These are phyloP conservation scores for Colletotrichum nymphaeae DNA, from an alignment of 2,329 filamentous ascomycete species.

Conservation along the genomic window DNA sequence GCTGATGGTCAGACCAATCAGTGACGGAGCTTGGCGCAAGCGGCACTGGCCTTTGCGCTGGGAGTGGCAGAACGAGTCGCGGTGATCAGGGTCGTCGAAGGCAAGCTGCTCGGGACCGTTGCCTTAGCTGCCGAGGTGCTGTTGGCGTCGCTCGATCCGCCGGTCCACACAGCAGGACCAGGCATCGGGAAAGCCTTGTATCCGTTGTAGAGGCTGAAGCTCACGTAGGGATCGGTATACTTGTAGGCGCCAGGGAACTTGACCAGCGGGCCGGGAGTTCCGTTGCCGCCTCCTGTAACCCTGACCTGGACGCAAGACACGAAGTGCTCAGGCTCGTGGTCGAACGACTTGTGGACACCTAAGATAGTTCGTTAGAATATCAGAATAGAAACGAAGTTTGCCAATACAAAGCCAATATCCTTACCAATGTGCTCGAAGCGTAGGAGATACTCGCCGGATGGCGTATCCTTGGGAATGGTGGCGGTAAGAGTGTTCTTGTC, in stretches of 20 bases:
- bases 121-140: background rate
- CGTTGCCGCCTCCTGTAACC: slow-evolving; percentile 36
- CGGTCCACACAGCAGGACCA: slow-evolving; percentile 23
- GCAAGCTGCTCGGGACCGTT: background rate
- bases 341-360: slow-evolving; percentile 39
- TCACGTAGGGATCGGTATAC: slow-evolving; percentile 39
- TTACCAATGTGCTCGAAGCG: slow-evolving; percentile 48
- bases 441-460: slow-evolving; percentile 51
- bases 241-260: slow-evolving; percentile 46
- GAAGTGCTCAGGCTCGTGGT: slow-evolving; percentile 39
- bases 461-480: slow-evolving; percentile 46
- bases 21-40: background rate
- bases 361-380: rapidly evolving
- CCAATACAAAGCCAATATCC: background rate
- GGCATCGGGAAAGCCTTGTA: slow-evolving; percentile 31
- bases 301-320: slow-evolving; percentile 39
- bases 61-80: background rate
- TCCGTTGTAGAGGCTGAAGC: slow-evolving; percentile 39
- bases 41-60: background rate
- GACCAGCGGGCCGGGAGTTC: slow-evolving; percentile 39
- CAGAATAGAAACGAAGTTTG: background rate
- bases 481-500: slow-evolving; percentile 42
- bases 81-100: background rate
- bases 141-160: background rate
- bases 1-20: background rate